Evolutionary conservation across 2,329 filamentous ascomycete genomes (phyloP), one percentile per base, ranked within the genome.

Genomic region (Aspergillus glaucus): DNA sequence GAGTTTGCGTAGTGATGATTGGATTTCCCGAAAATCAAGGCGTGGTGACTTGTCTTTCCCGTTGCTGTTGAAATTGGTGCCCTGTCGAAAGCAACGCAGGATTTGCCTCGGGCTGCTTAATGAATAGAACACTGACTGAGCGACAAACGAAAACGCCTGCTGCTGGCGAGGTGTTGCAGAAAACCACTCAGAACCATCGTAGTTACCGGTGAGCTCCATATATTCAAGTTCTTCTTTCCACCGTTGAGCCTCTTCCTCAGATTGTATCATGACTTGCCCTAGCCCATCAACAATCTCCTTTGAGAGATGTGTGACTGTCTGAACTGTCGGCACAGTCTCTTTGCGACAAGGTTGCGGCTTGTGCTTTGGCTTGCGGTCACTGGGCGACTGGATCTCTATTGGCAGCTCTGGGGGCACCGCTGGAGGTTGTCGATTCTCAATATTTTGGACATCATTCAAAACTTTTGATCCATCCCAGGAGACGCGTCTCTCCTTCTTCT

Each of bases 91-190:
- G 7, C 73, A 75, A 36, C 52, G 59, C 4, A 74, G 45, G 8
- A 76, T 63, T 42, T 72, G 66, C 26, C 55, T 62, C 19, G 69
- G 63, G 45, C 60, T 67, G 51, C 72, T 68, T 41, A 76, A 51
- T 12, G 70, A 64, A 51, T 69, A 76, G 49, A 67, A 71, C 1
- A 74, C 62, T 47, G 71, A 75, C 51, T 75, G 74, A 6, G 65
- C 62, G 45, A 74, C 51, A 50, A 74, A 75, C 4, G 67, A 60
- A 45, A 69, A 72, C 14, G 59, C 63, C 40, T 65, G 55, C 15
- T 66, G 65, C 49, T 72, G 69, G 4, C 59, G 58, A 36, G 51
- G 48, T n/a, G 67, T 68, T 41, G 69, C 66, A 56, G 63, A 66
- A 40, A 53, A 57, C 67, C 67, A 71, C 24, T 69, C 64, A 5